Evolutionary conservation across 1,284 basidiomycete species (phyloP), one percentile per base, ranked within the genome.

Genomic region (Gastroboletus turbinatus): DNA sequence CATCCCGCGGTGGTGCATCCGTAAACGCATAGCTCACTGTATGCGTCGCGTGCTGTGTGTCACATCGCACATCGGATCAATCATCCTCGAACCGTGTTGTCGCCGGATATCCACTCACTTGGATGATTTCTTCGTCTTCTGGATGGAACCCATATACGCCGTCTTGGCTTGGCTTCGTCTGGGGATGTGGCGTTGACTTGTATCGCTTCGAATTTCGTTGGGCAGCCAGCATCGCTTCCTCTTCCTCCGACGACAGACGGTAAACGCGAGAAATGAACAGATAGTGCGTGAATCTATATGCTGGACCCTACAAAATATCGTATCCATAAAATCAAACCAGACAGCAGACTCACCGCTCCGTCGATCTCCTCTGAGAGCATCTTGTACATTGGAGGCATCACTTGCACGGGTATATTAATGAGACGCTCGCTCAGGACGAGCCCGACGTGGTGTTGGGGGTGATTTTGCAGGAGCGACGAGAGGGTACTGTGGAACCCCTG

Each of bases 351-450:
- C 57, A 88, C 88, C 2, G 88, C 89, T 74, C 77, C 83, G 49
- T 83, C 76, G n/a, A 96, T 76, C 69, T 98, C 94, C 46, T 89
- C 85, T 0, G 78, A 75, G 23, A 97, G 78, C 89, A 96, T 93
- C 52, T 81, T 80, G 73, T 95, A 96, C 84, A 96, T 88, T 2
- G 92, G 94, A 13, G 93, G 89, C 19, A 95, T 81, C 40, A 94
- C 83, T 63, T 96, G 91, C 5, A 93, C 86, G 0, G 95, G 95
- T 83, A 98, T 94, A 71, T 97, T 98, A 65, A 96, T 82, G 54
- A 97, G 77, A 2, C 95, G 81, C 68, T 96, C 92, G 57, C 87
- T 91, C 63, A 97, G 77, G 14, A 96, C 79, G 21, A 96, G 78
- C 0, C 92, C 94, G 49, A 95, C 82, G 57, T 89, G 84, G 5